These are phyloP conservation scores for Diaporthe nobilis DNA, from an alignment of 2,329 filamentous ascomycete species.

Conservation along the genomic window DNA sequence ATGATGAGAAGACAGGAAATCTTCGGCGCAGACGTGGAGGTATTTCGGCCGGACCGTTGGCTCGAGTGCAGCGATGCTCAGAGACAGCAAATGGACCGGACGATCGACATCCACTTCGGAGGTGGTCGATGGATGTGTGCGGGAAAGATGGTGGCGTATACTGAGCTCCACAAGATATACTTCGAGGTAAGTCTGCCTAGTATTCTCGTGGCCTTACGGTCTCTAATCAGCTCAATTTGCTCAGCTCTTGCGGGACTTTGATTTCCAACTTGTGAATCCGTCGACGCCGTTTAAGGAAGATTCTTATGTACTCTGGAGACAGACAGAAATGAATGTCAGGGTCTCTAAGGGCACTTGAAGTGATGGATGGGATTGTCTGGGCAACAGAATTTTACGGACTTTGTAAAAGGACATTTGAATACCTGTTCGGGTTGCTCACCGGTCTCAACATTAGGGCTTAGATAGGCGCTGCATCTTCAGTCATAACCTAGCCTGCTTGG, in stretches of 20 bases:
- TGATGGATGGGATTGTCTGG: no score
- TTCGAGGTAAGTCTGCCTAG: not conserved
- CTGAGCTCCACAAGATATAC: conserved; percentile 52
- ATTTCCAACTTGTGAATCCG: conserved; percentile 6
- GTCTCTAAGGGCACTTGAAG: not conserved
- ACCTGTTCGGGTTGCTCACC: no score
- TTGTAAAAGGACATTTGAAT: no score
- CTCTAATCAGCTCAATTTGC: not conserved
- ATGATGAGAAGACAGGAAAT: conserved; percentile 34
- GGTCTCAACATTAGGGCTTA: no score
- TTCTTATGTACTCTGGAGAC: conserved; percentile 9
- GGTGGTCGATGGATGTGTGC: conserved; percentile 57
- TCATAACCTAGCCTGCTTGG: no score
- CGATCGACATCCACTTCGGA: conserved; percentile 56
- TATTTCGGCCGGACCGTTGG: conserved; percentile 75
- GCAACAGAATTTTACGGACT: no score
- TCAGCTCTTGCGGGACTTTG: conserved; percentile 19
- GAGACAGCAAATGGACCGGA: conserved; percentile 50
- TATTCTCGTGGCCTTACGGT: not conserved
- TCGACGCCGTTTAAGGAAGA: conserved; percentile 12
- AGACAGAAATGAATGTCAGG: conserved; percentile 14
- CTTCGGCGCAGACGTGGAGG: conserved; percentile 67
- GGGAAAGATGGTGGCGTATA: conserved; percentile 58
- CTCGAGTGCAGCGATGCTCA: conserved; percentile 56
- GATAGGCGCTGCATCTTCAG: no score